Conservation (phyloP, 805 yeast genomes). For the Saturnispora diversa region DNA sequence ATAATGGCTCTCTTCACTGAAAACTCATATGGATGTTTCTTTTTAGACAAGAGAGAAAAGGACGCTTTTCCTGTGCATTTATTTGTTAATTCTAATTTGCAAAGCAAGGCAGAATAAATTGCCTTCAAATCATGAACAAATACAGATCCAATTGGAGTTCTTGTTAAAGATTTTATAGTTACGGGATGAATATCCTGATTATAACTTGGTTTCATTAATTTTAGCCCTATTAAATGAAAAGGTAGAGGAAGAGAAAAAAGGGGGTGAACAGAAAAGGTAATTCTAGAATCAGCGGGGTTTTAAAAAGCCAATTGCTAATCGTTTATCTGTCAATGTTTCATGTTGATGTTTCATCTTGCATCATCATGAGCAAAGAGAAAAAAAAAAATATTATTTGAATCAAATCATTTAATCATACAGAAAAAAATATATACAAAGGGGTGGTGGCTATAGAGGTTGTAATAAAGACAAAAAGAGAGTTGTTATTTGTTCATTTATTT, state of each 20-base stretch:
- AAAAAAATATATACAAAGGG: too few relatives aligned
- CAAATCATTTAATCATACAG: too few relatives aligned
- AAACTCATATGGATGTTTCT: slow-evolving; percentile 45
- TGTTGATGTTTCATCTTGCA: neutral
- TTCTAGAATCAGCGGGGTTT: too few relatives aligned
- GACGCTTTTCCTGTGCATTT: neutral
- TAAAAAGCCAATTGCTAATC: too few relatives aligned
- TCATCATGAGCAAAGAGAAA: neutral
- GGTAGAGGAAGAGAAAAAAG: neutral
- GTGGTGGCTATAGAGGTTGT: too few relatives aligned
- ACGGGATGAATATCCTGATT: too few relatives aligned
- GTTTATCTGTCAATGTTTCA: slow-evolving; percentile 2
- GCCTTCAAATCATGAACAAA: slow-evolving; percentile 51
- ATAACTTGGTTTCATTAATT: neutral
- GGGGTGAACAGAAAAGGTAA: neutral
- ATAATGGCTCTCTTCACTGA: slow-evolving; percentile 42
- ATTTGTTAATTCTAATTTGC: slow-evolving; percentile 32
- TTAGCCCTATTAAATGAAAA: neutral
- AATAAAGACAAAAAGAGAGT: neutral
- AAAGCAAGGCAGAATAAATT: slow-evolving; percentile 45
- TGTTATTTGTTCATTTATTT: neutral
- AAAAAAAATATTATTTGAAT: neutral
- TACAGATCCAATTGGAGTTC: slow-evolving; percentile 46
- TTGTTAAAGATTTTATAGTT: slow-evolving; percentile 16
- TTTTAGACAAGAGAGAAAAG: slow-evolving; percentile 11